Percentiles rank a stretch among this genome's conserved stretches.
phyloP scores from a whole-genome alignment of 805 yeast species.

The Ogataea neopini region DNA sequence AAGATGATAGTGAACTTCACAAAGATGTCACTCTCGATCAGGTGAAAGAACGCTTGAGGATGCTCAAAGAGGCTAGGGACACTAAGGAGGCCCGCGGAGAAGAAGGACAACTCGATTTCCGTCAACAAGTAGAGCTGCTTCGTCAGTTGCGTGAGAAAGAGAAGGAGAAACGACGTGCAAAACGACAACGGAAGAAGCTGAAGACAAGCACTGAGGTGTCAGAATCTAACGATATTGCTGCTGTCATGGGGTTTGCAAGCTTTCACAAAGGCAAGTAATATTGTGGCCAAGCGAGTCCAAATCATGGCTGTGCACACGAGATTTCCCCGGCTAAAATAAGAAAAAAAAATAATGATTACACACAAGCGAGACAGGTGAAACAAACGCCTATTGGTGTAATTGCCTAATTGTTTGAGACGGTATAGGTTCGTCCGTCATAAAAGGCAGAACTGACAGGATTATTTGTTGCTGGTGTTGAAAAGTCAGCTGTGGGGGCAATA shows the following conservation, averaged over 20 bases:
- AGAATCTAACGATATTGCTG: conserved; percentile 12
- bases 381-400: conserved; percentile 4
- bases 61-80: conserved; percentile 36
- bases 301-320: not conserved
- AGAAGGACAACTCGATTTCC: conserved; percentile 35
- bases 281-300: not conserved
- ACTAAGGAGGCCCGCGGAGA: conserved; percentile 15
- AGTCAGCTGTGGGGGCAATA: not conserved
- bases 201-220: conserved; percentile 18
- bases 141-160: conserved; percentile 40
- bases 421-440: not conserved
- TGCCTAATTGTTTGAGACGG: not conserved
- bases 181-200: conserved; percentile 26
- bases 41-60: conserved; percentile 42
- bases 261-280: conserved; percentile 11
- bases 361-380: not conserved
- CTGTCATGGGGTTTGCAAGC: conserved; percentile 34
- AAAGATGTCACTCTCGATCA: conserved; percentile 49
- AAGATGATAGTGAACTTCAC: conserved; percentile 21
- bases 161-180: conserved; percentile 32
- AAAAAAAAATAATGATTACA: not conserved
- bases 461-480: not conserved
- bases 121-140: conserved; percentile 42
- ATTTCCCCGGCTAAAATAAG: not conserved
- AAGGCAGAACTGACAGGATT: not conserved